A percentile compares a stretch with the other conserved stretches of the same genome.
These are phyloP conservation scores for Cinchona pubescens DNA, from an alignment of 257 asterid genomes.

Conservation along the genomic window DNA sequence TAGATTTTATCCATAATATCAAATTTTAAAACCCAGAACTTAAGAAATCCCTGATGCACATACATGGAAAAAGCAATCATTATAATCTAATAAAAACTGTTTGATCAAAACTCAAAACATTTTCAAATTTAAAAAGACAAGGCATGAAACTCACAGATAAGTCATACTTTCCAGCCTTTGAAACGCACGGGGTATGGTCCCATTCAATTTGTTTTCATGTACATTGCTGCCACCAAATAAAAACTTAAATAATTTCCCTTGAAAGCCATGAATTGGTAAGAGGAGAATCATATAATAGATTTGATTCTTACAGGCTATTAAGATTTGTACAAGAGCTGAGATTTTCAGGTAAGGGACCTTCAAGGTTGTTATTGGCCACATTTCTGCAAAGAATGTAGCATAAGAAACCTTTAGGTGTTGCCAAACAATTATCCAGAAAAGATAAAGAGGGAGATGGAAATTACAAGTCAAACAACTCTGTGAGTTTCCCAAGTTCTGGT, in stretches of 20 bases:
- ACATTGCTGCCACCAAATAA: conserved; percentile 52
- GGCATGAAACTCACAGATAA: conserved; percentile 63
- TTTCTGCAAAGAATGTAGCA: conserved; percentile 48
- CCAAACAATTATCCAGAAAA: background rate
- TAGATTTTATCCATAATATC: background rate
- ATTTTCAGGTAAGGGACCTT: conserved; percentile 82
- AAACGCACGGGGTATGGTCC: conserved; percentile 73
- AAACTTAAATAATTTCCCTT: background rate
- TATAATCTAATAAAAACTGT: background rate
- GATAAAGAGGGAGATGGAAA: background rate
- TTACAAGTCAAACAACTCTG: conserved; percentile 88
- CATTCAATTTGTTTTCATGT: conserved; percentile 74
- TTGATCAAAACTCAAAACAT: background rate
- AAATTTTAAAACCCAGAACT: background rate
- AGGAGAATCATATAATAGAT: background rate
- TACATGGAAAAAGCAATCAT: background rate
- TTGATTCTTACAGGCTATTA: conserved; percentile 83
- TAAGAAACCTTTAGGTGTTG: background rate
- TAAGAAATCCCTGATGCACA: background rate
- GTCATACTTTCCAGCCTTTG: conserved; percentile 92
- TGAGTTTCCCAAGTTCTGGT: conserved; percentile 86
- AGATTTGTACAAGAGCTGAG: conserved; percentile 91
- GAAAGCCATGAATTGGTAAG: background rate
- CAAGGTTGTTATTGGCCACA: conserved; percentile 77
- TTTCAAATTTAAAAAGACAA: background rate